Conservation (phyloP, 164 flowering plant genomes). For the Annona cherimola region DNA sequence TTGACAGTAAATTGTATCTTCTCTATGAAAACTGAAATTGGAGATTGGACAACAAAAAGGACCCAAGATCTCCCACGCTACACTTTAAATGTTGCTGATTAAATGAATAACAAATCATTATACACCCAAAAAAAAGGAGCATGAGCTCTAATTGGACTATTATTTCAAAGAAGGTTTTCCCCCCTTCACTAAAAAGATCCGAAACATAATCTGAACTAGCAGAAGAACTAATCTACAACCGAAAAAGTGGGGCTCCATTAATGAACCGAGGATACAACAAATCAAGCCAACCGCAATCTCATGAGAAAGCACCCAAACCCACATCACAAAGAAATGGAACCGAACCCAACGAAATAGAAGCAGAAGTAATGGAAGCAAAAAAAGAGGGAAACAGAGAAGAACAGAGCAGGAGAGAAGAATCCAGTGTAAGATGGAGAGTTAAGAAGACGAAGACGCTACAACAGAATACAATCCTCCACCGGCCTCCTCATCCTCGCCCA, state of each 20-base stretch:
- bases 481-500: slow-evolving; percentile 26
- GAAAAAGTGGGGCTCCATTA: background rate
- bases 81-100: no score
- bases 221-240: background rate
- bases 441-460: slow-evolving; percentile 8
- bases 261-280: background rate
- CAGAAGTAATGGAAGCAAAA: background rate
- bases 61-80: no score
- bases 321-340: background rate
- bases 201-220: background rate
- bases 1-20: no score
- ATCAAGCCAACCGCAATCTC: no score
- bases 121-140: no score
- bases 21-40: no score
- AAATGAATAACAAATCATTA: no score
- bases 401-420: background rate
- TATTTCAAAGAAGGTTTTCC: background rate
- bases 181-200: background rate
- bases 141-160: no score
- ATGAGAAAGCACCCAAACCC: background rate
- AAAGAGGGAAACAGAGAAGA: background rate
- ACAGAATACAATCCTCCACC: slow-evolving; percentile 7
- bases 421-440: background rate
- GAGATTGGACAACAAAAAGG: no score
- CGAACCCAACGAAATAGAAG: background rate